Base-by-base conservation (phyloP, 129 eudicot genomes). In the Saussurea involucrata region DNA sequence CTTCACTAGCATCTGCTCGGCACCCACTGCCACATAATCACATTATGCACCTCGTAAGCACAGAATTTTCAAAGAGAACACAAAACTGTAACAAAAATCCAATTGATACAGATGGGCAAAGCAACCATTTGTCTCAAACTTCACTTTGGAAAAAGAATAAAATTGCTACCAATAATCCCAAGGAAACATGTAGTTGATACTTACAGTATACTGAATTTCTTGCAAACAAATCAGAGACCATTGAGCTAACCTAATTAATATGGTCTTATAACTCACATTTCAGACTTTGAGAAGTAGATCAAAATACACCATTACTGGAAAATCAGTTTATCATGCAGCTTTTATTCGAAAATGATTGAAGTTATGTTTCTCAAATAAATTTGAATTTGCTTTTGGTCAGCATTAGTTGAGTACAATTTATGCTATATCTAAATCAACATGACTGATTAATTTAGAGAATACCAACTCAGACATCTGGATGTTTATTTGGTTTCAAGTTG, bases 1-100 rank as follows among this genome's bases (percentile, higher is more conserved):
- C 98, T 87, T 94, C 98, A 83, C 98, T 94, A 20, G 97, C 98
- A 87, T 94, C 98, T 82, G 97, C 90, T 79, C 98, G 81, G 84
- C 97, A 87, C 70, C 97, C 98, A 89, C 98, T 94, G 89, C 8
- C 76, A 83, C 32, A 53, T 36, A 68, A 85, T 53, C 44, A 74
- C 78, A 34, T 82, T 34, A 46, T 61, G 64, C 32, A 76, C 24
- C 61, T 29, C 27, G 63, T 81, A 67, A 79, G 80, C 63, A 64
- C 29, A 69, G 46, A 15, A 67, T 36, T 69, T 61, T 55, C 24
- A 13, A 60, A 4, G 53, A 4, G 63, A 18, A 13, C 70, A 27
- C 15, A 24, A 9, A 10, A 46, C 15, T 31, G 24, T 49, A 29
- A 31, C 20, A 0, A 24, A 73, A 4, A n/a, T n/a, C 22, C 15